A percentile compares a stretch with the other conserved stretches of the same genome.
Conservation (phyloP, 495 filamentous ascomycete genomes). For the Parachaetomium inaequale region DNA sequence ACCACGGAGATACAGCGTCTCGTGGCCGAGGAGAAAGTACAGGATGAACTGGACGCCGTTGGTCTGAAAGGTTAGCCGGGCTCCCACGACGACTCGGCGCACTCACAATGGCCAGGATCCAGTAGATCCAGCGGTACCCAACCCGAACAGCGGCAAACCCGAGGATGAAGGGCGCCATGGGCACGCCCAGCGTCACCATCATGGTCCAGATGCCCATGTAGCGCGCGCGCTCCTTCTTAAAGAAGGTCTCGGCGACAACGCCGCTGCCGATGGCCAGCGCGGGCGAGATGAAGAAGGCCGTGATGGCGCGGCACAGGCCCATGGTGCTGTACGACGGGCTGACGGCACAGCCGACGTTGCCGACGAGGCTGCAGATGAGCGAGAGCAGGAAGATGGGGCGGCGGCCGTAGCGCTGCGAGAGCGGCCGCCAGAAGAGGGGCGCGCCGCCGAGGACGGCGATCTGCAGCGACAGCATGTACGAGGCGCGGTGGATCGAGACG, state of each 20-base stretch:
- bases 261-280: slow-evolving; percentile 4
- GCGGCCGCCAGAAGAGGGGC: not conserved
- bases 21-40: slow-evolving; percentile 4
- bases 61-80: not conserved
- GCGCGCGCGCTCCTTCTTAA: slow-evolving; percentile 4
- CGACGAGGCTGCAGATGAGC: slow-evolving; percentile 7
- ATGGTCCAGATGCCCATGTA: slow-evolving; percentile 11
- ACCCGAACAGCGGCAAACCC: slow-evolving; percentile 6
- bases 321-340: slow-evolving; percentile 9
- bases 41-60: slow-evolving; percentile 10
- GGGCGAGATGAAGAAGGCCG: slow-evolving; percentile 11
- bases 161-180: slow-evolving; percentile 6
- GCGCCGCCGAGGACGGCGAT: slow-evolving; percentile 6
- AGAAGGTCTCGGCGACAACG: slow-evolving; percentile 10
- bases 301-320: slow-evolving; percentile 9
- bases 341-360: slow-evolving; percentile 10
- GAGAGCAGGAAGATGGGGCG: slow-evolving; percentile 6
- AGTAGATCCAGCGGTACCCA: slow-evolving; percentile 13
- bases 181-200: slow-evolving; percentile 12
- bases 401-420: not conserved
- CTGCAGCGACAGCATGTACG: slow-evolving; percentile 2
- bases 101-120: slow-evolving; percentile 8
- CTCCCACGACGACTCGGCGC: not conserved
- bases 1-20: slow-evolving; percentile 1
- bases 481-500: not conserved